A percentile compares a stretch with the other conserved stretches of the same genome.
Evolutionary conservation across 78 protist genomes (phyloP).

Genomic region (Planoprotostelium fungivorum): DNA sequence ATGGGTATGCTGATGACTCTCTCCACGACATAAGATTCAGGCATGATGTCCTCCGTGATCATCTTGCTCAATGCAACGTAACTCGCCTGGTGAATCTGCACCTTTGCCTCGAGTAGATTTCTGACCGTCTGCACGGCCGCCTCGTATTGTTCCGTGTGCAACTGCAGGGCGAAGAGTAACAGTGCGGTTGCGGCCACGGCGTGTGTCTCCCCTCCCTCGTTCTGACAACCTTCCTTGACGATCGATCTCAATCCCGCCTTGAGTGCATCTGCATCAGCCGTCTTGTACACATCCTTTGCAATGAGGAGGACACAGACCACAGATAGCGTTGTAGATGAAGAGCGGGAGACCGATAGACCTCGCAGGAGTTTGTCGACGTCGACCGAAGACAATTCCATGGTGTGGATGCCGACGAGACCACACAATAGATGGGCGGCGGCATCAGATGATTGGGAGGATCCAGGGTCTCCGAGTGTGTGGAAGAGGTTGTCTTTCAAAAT

Average conservation of each 20-base stretch:
- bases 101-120: not conserved
- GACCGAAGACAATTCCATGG: no score
- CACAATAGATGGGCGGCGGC: no score
- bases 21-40: not conserved
- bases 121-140: not conserved
- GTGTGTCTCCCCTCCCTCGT: not conserved
- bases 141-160: not conserved
- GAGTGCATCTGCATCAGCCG: not conserved
- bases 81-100: not conserved
- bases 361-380: no score
- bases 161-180: not conserved
- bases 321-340: not conserved
- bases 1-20: no score
- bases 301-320: not conserved
- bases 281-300: not conserved
- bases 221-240: not conserved
- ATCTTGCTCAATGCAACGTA: not conserved
- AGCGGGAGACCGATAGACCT: not conserved
- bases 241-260: not conserved
- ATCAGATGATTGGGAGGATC: no score
- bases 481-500: no score
- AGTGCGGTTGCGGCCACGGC: not conserved
- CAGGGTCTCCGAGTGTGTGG: no score
- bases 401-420: no score
- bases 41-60: not conserved